Conservation (phyloP, 2,329 filamentous ascomycete species). For the Colletotrichum gloeosporioides region DNA sequence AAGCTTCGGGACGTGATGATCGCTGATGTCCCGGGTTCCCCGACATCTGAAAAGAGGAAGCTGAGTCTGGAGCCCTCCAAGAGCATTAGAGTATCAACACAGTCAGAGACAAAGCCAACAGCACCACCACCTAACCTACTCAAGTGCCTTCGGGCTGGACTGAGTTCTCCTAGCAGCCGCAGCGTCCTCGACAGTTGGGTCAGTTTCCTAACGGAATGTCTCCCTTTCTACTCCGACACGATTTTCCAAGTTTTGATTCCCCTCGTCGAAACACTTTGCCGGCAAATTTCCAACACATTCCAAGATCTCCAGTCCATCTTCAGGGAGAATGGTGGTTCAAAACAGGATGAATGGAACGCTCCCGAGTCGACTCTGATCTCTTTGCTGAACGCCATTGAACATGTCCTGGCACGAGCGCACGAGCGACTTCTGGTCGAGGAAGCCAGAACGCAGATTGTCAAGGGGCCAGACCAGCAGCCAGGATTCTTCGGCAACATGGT, state of each 20-base stretch:
- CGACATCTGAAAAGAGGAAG: slow-evolving; percentile 52
- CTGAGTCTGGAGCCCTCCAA: slow-evolving; percentile 46
- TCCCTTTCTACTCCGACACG: slow-evolving; percentile 82
- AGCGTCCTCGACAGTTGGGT: slow-evolving; percentile 92
- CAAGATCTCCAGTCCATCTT: slow-evolving; percentile 72
- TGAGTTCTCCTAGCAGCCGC: slow-evolving; percentile 76
- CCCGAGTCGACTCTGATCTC: slow-evolving; percentile 80
- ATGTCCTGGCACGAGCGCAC: slow-evolving; percentile 86
- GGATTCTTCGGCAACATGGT: slow-evolving; percentile 96
- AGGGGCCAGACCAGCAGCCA: slow-evolving; percentile 82
- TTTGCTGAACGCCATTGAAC: slow-evolving; percentile 92
- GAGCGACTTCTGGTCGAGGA: slow-evolving; percentile 82
- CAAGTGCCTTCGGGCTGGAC: slow-evolving; percentile 82
- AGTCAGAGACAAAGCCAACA: slow-evolving; percentile 31
- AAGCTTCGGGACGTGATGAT: slow-evolving; percentile 62
- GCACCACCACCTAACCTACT: slow-evolving; percentile 76
- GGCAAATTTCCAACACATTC: slow-evolving; percentile 77
- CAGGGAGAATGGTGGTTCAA: slow-evolving; percentile 31
- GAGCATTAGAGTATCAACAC: slow-evolving; percentile 43
- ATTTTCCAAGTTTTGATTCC: slow-evolving; percentile 93
- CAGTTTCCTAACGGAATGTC: slow-evolving; percentile 78
- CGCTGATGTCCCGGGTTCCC: slow-evolving; percentile 46
- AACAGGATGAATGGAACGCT: slow-evolving; percentile 35
- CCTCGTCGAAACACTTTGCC: slow-evolving; percentile 87
- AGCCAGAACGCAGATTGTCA: slow-evolving; percentile 68